Base-by-base conservation (phyloP, 768 basidiomycete genomes). In the Galerina marginata region DNA sequence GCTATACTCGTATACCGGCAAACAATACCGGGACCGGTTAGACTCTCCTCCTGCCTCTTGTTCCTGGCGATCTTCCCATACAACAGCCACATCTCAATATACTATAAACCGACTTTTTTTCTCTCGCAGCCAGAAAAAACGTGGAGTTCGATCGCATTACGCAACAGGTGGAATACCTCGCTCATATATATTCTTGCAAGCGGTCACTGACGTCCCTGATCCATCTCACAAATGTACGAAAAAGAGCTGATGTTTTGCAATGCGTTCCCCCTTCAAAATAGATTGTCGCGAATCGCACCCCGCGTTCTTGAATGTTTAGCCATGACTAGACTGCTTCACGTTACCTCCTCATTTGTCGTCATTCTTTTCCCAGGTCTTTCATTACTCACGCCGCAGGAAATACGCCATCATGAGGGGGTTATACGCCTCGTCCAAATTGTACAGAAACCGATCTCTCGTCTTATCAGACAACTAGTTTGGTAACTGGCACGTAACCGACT, bases 381-480 rank as follows among this genome's bases (percentile, higher is more conserved):
- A 20, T 20, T 20, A 20, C 52, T 53, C 51, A 47, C 44, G 37
- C 52, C 50, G 23, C 39, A 45, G 58, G 23, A 36, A 59, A 36
- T 9, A 29, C 20, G 23, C 9, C 33, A 36, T 40, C 20, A 26
- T 11, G 26, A 50, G 40, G 16, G 51, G 16, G 29, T 44, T 52
- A 38, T 26, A 40, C 14, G 23, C 44, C 29, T 45, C 46, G 20
- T 43, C 25, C 45, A 48, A 54, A 50, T 7, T 10, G 52, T 51
- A 38, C 56, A 54, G 42, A 58, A 58, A 57, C 43, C 42, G 56
- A 23, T 52, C 49, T 39, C 46, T 36, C 46, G 36, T 53, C 50
- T 45, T 54, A 40, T 54, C 48, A 51, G 39, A 48, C 56, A 49
- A 45, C 16, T 38, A 11, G 20, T 39, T 10, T 20, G 16, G 20